Percentiles rank a stretch among this genome's conserved stretches.
These are phyloP conservation scores for Blepharisma undulans DNA, from an alignment of 169 alveolate species.

Conservation along the genomic window DNA sequence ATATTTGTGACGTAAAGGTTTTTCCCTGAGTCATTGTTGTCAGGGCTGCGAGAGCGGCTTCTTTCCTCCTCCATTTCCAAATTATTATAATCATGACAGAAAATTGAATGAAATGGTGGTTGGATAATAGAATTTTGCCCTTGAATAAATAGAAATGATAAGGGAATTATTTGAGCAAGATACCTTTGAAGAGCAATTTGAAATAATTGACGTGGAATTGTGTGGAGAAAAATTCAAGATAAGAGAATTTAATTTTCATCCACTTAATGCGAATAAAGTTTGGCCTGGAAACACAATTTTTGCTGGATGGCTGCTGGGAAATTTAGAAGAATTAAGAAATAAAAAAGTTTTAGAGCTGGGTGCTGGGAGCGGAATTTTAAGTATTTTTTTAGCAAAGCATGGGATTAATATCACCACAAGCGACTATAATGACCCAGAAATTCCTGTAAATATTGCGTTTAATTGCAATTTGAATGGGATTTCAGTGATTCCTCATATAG, in stretches of 20 bases:
- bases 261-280: neutral
- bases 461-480: neutral
- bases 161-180: conserved; percentile 16
- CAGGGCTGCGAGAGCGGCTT: neutral
- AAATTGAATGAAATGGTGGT: neutral
- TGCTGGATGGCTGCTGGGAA: neutral
- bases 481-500: neutral
- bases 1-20: conserved; percentile 40
- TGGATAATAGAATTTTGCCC: neutral
- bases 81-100: neutral
- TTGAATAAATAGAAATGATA: neutral
- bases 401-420: conserved; percentile 1
- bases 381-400: neutral
- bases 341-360: conserved; percentile 1
- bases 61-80: neutral
- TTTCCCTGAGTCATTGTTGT: neutral
- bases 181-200: conserved; percentile 6
- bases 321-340: neutral
- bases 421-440: neutral
- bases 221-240: neutral
- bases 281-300: conserved; percentile 24
- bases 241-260: conserved; percentile 4
- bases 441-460: neutral
- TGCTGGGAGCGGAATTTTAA: conserved; percentile 19
- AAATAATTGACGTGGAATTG: neutral